These are phyloP conservation scores for Bacterosira constricta DNA, from an alignment of 108 stramenopile species.

Conservation along the genomic window DNA sequence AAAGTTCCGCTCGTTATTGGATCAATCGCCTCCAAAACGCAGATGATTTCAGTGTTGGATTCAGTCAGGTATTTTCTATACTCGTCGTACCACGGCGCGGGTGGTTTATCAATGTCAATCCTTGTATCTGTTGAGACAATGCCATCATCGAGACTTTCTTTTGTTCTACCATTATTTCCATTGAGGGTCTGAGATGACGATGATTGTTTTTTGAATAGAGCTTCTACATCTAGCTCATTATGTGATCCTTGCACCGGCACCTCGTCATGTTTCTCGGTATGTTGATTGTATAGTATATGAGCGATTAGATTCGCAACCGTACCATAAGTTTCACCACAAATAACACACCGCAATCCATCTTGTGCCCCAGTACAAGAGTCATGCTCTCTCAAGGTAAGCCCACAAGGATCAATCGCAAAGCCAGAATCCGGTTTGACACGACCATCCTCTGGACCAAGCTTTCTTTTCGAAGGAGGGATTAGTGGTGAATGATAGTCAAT, in stretches of 20 bases:
- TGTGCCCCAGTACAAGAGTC: conserved; percentile 52
- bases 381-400: conserved; percentile 50
- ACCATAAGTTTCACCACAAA: conserved; percentile 71
- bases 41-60: conserved; percentile 63
- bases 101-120: conserved; percentile 32
- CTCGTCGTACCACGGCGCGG: conserved; percentile 42
- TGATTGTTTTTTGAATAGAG: conserved; percentile 6
- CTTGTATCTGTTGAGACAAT: background rate
- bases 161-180: background rate
- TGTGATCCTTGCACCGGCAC: conserved; percentile 52
- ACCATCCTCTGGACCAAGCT: conserved; percentile 31
- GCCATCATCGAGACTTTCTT: background rate
- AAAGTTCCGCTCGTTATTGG: conserved; percentile 49
- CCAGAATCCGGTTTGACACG: conserved; percentile 20
- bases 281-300: conserved; percentile 62
- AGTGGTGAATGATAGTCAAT: conserved; percentile 63
- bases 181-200: background rate
- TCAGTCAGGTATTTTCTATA: conserved; percentile 42
- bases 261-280: conserved; percentile 57
- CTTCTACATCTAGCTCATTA: conserved; percentile 33
- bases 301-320: conserved; percentile 52
- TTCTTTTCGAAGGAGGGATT: conserved; percentile 23
- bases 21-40: conserved; percentile 74
- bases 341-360: conserved; percentile 64
- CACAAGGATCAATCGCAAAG: conserved; percentile 27